phyloP scores from a whole-genome alignment of 495 filamentous ascomycete species.

The Penicillium egyptiacum region DNA sequence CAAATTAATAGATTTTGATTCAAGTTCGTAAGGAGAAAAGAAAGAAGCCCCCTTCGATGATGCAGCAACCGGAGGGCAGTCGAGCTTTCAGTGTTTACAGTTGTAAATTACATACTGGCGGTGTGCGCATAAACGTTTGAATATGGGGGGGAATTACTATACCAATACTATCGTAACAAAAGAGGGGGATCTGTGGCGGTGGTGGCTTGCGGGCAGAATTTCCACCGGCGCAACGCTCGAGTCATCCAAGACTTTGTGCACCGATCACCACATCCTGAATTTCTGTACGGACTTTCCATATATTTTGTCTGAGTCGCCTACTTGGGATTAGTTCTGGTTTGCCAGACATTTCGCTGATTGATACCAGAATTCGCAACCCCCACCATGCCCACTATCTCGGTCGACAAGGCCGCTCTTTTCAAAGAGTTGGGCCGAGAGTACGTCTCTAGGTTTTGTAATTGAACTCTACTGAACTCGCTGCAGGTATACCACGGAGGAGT shows the following conservation, averaged over 20 bases:
- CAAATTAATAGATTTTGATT: conserved; percentile 5
- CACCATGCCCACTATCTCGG: conserved; percentile 81
- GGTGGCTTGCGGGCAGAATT: conserved; percentile 33
- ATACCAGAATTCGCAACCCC: conserved; percentile 28
- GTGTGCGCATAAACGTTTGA: conserved; percentile 1
- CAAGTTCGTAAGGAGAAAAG: conserved; percentile 1
- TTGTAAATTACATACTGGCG: conserved; percentile 32
- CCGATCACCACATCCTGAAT: neutral
- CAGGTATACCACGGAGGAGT: conserved; percentile 88
- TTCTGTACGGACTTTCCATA: conserved; percentile 5
- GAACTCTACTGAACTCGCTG: conserved; percentile 5
- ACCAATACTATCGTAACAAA: conserved; percentile 23
- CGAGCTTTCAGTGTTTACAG: conserved; percentile 19
- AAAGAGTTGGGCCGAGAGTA: conserved; percentile 87
- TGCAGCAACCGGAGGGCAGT: conserved; percentile 2
- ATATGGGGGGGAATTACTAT: conserved; percentile 18
- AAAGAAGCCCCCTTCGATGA: conserved; percentile 12
- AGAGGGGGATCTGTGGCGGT: conserved; percentile 31
- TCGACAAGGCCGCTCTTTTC: conserved; percentile 94
- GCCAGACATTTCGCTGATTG: neutral
- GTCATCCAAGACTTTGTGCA: conserved; percentile 25
- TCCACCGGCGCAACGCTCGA: conserved; percentile 25
- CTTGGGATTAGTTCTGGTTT: neutral
- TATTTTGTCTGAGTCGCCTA: neutral
- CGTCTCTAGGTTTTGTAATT: conserved; percentile 28